Percentiles rank a stretch among this genome's conserved stretches.
Evolutionary conservation across 2,329 filamentous ascomycete genomes (phyloP).

Genomic region (Paracamarosporium sp.): DNA sequence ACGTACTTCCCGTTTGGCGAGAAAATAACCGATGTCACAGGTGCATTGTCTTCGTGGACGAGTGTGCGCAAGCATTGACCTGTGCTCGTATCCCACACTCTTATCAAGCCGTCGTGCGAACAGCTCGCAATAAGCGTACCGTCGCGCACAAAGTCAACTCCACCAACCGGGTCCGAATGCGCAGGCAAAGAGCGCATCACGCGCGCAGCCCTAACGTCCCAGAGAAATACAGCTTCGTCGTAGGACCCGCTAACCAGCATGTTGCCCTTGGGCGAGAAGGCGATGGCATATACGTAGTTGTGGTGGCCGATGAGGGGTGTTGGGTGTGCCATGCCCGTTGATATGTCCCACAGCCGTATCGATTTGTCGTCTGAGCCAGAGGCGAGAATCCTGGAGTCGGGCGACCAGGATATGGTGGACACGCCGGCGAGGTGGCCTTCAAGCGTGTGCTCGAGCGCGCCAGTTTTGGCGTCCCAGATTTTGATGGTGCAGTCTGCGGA

Average conservation of each 20-base stretch:
- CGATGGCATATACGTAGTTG: conserved; percentile 93
- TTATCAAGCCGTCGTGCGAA: conserved; percentile 76
- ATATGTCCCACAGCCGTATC: conserved; percentile 86
- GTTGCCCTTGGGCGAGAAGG: conserved; percentile 97
- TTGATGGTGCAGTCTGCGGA: conserved; percentile 88
- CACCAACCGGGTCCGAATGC: conserved; percentile 91
- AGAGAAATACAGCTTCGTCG: conserved; percentile 95
- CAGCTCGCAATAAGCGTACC: conserved; percentile 93
- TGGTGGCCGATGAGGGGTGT: conserved; percentile 81
- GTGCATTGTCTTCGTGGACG: conserved; percentile 94
- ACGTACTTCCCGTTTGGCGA: conserved; percentile 93
- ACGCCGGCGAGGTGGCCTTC: conserved; percentile 94
- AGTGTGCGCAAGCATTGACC: conserved; percentile 94
- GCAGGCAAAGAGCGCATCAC: conserved; percentile 91
- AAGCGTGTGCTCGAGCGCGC: conserved; percentile 82
- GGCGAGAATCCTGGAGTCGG: conserved; percentile 84
- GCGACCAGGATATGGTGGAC: conserved; percentile 92
- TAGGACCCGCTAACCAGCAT: conserved; percentile 95
- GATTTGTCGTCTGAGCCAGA: conserved; percentile 96
- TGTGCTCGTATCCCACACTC: conserved; percentile 94
- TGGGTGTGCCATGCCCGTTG: conserved; percentile 65
- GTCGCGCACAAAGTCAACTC: conserved; percentile 91
- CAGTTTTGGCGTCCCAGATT: conserved; percentile 84
- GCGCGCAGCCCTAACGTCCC: conserved; percentile 88
- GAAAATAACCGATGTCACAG: conserved; percentile 88